Evolutionary conservation across 148 eudicot species (phyloP), one percentile per base, ranked within the genome.

Genomic region (Dysphania ambrosioides): DNA sequence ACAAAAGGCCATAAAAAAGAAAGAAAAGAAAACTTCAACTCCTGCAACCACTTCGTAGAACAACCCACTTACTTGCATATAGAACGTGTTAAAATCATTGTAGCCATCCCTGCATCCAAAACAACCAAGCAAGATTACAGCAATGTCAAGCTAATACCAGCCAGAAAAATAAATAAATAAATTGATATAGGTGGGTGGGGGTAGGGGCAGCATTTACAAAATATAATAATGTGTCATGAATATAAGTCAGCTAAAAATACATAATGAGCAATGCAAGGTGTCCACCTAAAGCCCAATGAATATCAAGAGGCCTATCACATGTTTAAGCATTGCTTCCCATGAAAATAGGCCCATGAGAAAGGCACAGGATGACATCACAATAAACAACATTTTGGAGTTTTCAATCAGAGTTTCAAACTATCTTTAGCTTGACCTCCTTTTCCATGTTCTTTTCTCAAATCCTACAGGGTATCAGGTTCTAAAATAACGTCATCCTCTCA

Each of bases 81-180:
- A 95, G 84, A 95, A 95, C 72, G 99, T 95, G 73, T 95, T 95
- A 85, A 95, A 95, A 80, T 95, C 99, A 78, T 92, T 95, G 88
- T 95, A 92, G 47, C 99, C 99, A 85, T 95, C 99, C 91, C 99
- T 90, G 93, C 87, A 84, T 68, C 61, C 68, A 65, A n/a, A n/a
- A n/a, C n/a, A n/a, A n/a, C n/a, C 53, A 47, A 38, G 32, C 70
- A 66, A 4, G 23, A 73, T 84, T 47, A 83, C 69, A 35, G 32
- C 30, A 5, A 16, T 9, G 5, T 62, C 35, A 79, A 36, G 32
- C 34, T 13, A 19, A 19, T 41, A 51, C 36, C 34, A 63, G 2
- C 16, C 23, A 12, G 32, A 36, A 42, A 53, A 21, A n/a, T n/a
- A n/a, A n/a, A n/a, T n/a, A n/a, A n/a, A n/a, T n/a, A 68, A 69